These are phyloP conservation scores for Carex arenaria DNA, from an alignment of 202 grass and related monocot species.

Conservation along the genomic window DNA sequence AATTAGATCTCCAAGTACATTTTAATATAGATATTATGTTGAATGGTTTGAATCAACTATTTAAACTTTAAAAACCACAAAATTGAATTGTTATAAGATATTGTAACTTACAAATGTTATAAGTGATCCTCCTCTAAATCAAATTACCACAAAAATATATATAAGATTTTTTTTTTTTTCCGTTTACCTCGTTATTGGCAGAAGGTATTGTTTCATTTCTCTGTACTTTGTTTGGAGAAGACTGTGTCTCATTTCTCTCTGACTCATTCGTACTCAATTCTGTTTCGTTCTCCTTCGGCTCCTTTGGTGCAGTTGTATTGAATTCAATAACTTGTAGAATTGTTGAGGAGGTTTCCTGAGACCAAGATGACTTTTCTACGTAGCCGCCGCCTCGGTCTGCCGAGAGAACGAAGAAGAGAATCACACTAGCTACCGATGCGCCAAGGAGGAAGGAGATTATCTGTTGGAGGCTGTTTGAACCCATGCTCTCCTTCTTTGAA, in stretches of 20 bases:
- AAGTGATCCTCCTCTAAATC: too few species aligned
- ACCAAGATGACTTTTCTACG: conserved; percentile 17
- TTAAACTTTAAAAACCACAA: too few species aligned
- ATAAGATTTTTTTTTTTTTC: background rate
- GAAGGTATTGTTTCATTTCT: background rate
- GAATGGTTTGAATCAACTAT: too few species aligned
- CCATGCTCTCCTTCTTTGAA: conserved; percentile 33
- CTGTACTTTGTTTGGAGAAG: background rate
- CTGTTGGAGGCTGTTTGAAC: conserved; percentile 36
- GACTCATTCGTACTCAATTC: background rate
- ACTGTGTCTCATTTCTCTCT: background rate
- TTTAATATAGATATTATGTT: too few species aligned
- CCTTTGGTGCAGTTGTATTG: background rate
- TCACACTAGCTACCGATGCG: conserved; percentile 35
- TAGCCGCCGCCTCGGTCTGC: background rate
- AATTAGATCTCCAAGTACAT: too few species aligned
- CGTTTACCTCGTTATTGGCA: background rate
- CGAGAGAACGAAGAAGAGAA: conserved; percentile 52
- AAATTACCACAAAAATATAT: background rate
- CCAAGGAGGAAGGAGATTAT: conserved; percentile 56
- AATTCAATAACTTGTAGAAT: background rate
- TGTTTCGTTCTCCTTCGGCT: background rate
- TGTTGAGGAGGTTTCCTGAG: background rate
- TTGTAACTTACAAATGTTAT: too few species aligned
- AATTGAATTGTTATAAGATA: too few species aligned